A percentile compares a stretch with the other conserved stretches of the same genome.
These are phyloP conservation scores for Lasiodiplodia sp. DNA, from an alignment of 2,329 filamentous ascomycete genomes.

Conservation along the genomic window DNA sequence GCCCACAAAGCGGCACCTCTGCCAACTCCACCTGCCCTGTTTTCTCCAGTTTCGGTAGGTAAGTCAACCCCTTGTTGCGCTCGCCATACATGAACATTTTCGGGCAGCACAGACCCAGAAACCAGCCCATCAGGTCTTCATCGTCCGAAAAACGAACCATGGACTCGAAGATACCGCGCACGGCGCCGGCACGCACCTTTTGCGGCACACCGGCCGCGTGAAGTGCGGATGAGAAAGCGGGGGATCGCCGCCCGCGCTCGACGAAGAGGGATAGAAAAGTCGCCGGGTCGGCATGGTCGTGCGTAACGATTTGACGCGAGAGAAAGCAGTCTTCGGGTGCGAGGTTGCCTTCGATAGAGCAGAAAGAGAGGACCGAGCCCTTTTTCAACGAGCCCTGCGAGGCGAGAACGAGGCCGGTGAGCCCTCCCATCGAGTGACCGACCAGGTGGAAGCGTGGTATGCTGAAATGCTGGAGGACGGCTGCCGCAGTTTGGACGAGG, in stretches of 20 bases:
- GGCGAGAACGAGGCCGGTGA: conserved; percentile 36
- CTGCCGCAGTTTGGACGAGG: conserved; percentile 31
- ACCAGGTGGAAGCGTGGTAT: conserved; percentile 36
- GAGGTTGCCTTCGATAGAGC: conserved; percentile 41
- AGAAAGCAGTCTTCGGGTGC: conserved; percentile 40
- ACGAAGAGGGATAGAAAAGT: conserved; percentile 28
- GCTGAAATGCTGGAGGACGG: conserved; percentile 32
- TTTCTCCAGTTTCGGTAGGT: conserved; percentile 11
- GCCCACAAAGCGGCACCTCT: conserved; percentile 35
- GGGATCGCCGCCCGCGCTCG: conserved; percentile 30
- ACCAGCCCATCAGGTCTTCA: conserved; percentile 33
- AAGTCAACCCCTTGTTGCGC: conserved; percentile 15
- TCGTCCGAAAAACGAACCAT: conserved; percentile 38
- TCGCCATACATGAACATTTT: conserved; percentile 33
- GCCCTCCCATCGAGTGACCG: conserved; percentile 42
- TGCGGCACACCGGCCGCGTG: conserved; percentile 15
- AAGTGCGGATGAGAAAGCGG: conserved; percentile 1
- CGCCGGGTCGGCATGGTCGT: conserved; percentile 9
- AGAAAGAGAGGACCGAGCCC: conserved; percentile 34
- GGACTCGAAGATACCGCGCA: conserved; percentile 36
- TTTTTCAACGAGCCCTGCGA: background rate
- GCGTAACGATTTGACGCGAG: conserved; percentile 35
- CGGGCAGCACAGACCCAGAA: conserved; percentile 32
- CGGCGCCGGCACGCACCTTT: conserved; percentile 33
- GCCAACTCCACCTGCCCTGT: conserved; percentile 34